Base-by-base conservation (phyloP, 73 alveolate genomes). In the Paramecium sonneborni region DNA sequence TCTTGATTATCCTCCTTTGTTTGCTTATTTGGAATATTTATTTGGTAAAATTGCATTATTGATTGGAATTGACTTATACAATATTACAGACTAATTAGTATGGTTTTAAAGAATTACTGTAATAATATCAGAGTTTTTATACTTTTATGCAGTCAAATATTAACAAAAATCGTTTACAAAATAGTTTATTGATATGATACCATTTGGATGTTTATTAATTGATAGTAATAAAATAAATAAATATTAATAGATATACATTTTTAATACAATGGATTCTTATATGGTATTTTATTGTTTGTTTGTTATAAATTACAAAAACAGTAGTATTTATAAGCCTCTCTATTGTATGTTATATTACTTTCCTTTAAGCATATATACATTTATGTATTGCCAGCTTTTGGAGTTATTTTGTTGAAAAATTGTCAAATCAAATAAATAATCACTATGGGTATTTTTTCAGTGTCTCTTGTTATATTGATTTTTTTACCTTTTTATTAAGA, bases 1-100 rank as follows among this genome's bases (percentile, higher is more conserved):
- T 38, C 94, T 97, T 38, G 98, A 97, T 92, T 97, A 97, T 68
- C 99, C 99, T 44, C 99, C 99, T 20, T 96, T 97, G 68, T 97
- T 97, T 85, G 99, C 99, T 21, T 97, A 96, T 89, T 95, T 96
- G 93, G 99, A 97, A 85, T 97, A 88, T 68, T 12, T 96, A 14
- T 74, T 97, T 5, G 97, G 98, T 4, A 70, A 91, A 44, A 85
- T 95, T 39, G 97, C 99, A 39, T 92, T 88, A 57, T 34, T 93
- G 35, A 26, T 97, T 67, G 97, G 95, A 39, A 67, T 85, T n/a
- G 87, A 93, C 39, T 41, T 93, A 26, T 87, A 96, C 85, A 95
- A 94, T 92, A 89, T 86, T 86, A 88, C 94, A 24, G 28, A 67
- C 4, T 32, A 44, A 24, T 89, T 96, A 28, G 94, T 93, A 67